Evolutionary conservation across 1,284 basidiomycete species (phyloP), one percentile per base, ranked within the genome.

Genomic region (Boletus calvinii): DNA sequence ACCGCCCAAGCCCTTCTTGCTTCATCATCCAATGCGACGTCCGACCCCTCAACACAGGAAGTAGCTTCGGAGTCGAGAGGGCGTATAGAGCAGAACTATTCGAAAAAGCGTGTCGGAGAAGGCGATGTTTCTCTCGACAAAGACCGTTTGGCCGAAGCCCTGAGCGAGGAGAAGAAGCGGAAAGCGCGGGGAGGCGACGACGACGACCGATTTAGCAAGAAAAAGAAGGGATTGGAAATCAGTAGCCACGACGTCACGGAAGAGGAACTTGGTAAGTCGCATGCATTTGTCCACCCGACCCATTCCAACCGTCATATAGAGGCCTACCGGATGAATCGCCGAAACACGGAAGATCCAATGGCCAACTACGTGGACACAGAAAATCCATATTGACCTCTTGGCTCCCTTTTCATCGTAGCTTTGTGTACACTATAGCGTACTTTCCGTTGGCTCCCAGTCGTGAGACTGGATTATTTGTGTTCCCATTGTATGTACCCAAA

Each of bases 321-420:
- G 83, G 85, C 85, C 17, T 95, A 94, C 70, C 79, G 92, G 46
- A 85, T 90, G 81, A 83, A 72, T 48, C 78, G 84, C 46, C 72
- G 80, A 60, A 79, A 84, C 65, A 73, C 77, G 22, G 90, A 94
- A 54, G 92, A 95, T 69, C 92, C 92, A 4, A 94, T 95, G 90
- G 88, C 88, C 31, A 89, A 89, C 62, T 92, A 94, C 67, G 76
- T 87, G 24, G 88, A 91, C 65, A 61, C 63, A 38, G 80, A 77
- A 30, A 64, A 72, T 32, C 72, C 57, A 56, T 62, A 57, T 49
- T 62, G 37, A 62, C 20, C 35, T n/a, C 29, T 53, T 18, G 76
- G 67, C 61, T 54, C 12, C 32, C 32, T 34, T 15, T 6, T 34
- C 13, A 20, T 36, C 39, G 11, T 49, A 50, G 35, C 17, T 46